phyloP scores from a whole-genome alignment of 768 basidiomycete species.

The Lactarius tabidus region DNA sequence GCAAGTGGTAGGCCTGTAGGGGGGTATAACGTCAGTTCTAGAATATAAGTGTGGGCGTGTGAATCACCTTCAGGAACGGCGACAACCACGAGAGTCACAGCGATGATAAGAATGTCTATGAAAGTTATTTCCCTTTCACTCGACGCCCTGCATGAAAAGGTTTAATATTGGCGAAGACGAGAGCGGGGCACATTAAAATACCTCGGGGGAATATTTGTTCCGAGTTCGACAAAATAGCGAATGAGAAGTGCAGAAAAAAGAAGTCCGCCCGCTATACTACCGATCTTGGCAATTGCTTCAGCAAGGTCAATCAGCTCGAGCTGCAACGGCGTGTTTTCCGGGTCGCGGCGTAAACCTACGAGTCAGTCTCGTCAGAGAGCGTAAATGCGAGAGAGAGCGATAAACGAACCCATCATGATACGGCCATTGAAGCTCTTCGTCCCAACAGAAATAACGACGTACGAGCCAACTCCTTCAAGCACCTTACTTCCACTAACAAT shows the following conservation, averaged over 20 bases:
- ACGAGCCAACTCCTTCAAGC: constrained; percentile 88
- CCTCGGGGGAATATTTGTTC: constrained; percentile 53
- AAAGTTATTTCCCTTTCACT: constrained; percentile 86
- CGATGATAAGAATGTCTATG: constrained; percentile 89
- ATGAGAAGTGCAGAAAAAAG: constrained; percentile 88
- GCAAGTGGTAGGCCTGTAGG: constrained; percentile 81
- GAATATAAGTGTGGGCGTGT: constrained; percentile 10
- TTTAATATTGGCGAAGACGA: not conserved
- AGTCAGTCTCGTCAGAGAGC: not conserved
- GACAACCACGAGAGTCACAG: constrained; percentile 88
- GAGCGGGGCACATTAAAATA: constrained; percentile 27
- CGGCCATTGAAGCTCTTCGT: constrained; percentile 92
- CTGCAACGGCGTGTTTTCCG: constrained; percentile 90
- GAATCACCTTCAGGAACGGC: constrained; percentile 75
- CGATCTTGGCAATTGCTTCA: constrained; percentile 91
- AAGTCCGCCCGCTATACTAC: constrained; percentile 72
- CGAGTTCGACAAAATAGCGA: constrained; percentile 89
- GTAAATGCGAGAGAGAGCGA: constrained; percentile 5
- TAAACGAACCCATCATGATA: constrained; percentile 88
- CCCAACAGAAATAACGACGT: constrained; percentile 91
- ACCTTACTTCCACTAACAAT: constrained; percentile 90
- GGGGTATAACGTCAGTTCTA: constrained; percentile 19
- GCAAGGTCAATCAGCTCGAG: constrained; percentile 91
- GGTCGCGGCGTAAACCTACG: constrained; percentile 77
- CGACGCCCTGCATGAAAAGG: constrained; percentile 45